Evolutionary conservation across 371 early-diverging fungal species (phyloP).

Genomic region (Batkoa obscura): DNA sequence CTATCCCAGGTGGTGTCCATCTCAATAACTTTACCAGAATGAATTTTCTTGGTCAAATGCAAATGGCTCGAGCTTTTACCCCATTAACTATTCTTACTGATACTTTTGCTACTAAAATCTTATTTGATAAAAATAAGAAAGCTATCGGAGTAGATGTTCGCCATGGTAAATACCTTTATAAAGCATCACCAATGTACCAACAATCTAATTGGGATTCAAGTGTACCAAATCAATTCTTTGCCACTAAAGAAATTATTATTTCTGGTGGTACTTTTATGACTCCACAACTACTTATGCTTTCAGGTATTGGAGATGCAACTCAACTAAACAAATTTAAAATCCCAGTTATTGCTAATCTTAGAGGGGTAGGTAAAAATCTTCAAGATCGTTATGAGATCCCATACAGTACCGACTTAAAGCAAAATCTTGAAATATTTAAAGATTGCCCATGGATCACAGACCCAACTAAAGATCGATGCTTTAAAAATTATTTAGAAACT

Average conservation of each 20-base stretch:
- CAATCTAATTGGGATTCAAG: background rate
- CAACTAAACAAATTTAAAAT: background rate
- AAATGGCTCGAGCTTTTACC: background rate
- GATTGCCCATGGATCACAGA: background rate
- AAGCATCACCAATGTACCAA: background rate
- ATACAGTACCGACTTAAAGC: background rate
- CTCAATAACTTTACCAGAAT: background rate
- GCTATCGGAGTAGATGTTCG: background rate
- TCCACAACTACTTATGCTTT: constrained; percentile 14
- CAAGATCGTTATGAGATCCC: background rate
- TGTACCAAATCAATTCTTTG: background rate
- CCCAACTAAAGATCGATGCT: background rate
- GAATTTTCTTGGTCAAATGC: background rate
- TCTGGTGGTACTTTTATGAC: constrained; percentile 12
- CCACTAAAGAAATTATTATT: constrained; percentile 13
- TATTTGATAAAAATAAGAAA: background rate
- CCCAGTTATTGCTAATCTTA: background rate
- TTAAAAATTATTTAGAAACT: background rate
- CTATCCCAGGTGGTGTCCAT: background rate
- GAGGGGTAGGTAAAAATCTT: constrained; percentile 1
- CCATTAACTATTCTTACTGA: constrained; percentile 4
- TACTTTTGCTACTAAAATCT: background rate
- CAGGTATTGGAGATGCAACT: constrained; percentile 10
- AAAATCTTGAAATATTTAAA: background rate
- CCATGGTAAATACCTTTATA: background rate